These are phyloP conservation scores for Phylloporus scabripes DNA, from an alignment of 768 basidiomycete species.

Conservation along the genomic window DNA sequence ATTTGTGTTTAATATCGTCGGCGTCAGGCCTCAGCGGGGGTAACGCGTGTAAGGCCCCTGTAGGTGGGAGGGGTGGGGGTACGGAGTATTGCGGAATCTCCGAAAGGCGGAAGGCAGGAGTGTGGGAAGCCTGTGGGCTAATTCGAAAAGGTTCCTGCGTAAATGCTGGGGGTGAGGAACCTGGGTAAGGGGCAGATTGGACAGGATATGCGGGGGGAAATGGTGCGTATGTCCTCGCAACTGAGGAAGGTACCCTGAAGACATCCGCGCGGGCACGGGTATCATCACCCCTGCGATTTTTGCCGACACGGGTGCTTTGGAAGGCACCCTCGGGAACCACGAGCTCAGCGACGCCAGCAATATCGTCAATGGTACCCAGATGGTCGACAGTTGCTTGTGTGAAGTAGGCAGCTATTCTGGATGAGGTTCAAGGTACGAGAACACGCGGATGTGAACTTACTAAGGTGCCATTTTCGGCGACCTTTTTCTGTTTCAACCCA, in stretches of 20 bases:
- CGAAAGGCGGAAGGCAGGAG: slow-evolving; percentile 14
- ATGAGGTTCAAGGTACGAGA: slow-evolving; percentile 16
- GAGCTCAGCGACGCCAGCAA: slow-evolving; percentile 52
- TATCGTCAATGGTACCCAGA: slow-evolving; percentile 65
- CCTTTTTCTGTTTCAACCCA: slow-evolving; percentile 64
- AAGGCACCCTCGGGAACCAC: slow-evolving; percentile 64
- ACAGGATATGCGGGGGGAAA: slow-evolving; percentile 33
- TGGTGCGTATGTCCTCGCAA: slow-evolving; percentile 38
- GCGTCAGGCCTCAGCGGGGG: slow-evolving; percentile 24
- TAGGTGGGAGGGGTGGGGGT: slow-evolving; percentile 21
- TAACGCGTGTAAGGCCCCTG: slow-evolving; percentile 19
- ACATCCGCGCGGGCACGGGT: slow-evolving; percentile 28
- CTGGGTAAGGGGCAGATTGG: slow-evolving; percentile 24
- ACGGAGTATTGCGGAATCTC: slow-evolving; percentile 28
- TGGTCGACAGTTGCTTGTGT: slow-evolving; percentile 70
- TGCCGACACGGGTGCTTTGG: slow-evolving; percentile 58
- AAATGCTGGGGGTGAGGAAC: slow-evolving; percentile 17
- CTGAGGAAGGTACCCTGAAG: slow-evolving; percentile 28
- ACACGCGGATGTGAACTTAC: slow-evolving; percentile 37
- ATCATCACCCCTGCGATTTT: slow-evolving; percentile 44
- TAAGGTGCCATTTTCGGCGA: slow-evolving; percentile 76
- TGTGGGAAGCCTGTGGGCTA: slow-evolving; percentile 22
- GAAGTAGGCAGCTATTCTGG: slow-evolving; percentile 70
- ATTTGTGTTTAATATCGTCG: slow-evolving; percentile 29
- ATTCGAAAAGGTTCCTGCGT: slow-evolving; percentile 22